A percentile compares a stretch with the other conserved stretches of the same genome.
Evolutionary conservation across 192 early-diverging fungal genomes (phyloP).

Genomic region (Oehlia diaphana): DNA sequence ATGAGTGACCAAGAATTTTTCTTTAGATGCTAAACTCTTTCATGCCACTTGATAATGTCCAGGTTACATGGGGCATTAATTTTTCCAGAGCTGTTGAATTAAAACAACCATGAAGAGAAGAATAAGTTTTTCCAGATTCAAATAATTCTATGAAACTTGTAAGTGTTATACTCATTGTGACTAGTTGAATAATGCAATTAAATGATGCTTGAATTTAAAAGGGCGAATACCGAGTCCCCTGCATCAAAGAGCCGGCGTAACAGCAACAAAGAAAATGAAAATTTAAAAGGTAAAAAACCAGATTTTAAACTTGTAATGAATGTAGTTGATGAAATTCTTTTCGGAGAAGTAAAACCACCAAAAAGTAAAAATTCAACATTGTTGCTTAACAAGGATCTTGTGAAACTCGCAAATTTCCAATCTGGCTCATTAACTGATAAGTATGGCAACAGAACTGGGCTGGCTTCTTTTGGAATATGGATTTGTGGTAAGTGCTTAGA

Average conservation of each 20-base stretch:
- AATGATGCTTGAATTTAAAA: background rate
- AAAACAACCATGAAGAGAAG: too few relatives aligned
- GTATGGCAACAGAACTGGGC: too few relatives aligned
- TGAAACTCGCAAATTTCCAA: background rate
- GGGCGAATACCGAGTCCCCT: too few relatives aligned
- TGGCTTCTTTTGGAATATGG: too few relatives aligned
- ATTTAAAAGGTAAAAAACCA: background rate
- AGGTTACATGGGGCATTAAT: too few relatives aligned
- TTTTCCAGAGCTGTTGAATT: too few relatives aligned
- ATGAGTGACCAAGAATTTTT: too few relatives aligned
- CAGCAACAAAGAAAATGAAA: background rate
- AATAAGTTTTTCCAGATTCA: background rate
- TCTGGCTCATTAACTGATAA: too few relatives aligned
- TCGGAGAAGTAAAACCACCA: background rate
- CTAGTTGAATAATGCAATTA: background rate
- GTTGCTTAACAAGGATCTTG: background rate
- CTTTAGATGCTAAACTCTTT: too few relatives aligned
- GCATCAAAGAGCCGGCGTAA: too few relatives aligned
- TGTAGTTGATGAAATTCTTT: background rate
- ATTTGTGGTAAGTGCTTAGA: too few relatives aligned
- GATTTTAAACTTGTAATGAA: background rate
- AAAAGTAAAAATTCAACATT: background rate
- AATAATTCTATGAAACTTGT: background rate
- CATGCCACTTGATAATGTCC: too few relatives aligned
- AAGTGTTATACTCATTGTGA: background rate